A percentile compares a stretch with the other conserved stretches of the same genome.
Evolutionary conservation across 345 rosid species (phyloP).

Genomic region (Eutrema yunnanense): DNA sequence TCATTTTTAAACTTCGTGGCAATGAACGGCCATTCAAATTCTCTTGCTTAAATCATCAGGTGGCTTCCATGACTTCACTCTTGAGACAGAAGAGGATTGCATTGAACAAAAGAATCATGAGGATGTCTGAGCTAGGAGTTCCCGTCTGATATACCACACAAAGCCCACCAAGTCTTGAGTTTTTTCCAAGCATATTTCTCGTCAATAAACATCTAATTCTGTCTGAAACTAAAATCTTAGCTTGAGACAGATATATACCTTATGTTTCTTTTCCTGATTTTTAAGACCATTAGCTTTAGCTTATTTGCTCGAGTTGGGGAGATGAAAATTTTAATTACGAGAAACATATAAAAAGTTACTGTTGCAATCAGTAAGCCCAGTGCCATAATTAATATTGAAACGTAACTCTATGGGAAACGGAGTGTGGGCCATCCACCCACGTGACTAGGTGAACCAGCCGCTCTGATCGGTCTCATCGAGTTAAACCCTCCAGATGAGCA

Average conservation of each 20-base stretch:
- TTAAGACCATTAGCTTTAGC: not conserved
- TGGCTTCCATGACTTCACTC: constrained; percentile 71
- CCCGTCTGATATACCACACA: constrained; percentile 39
- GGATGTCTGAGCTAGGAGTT: constrained; percentile 79
- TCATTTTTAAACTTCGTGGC: not conserved
- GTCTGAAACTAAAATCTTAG: constrained; percentile 14
- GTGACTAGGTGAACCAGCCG: constrained; percentile 16
- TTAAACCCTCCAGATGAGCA: constrained; percentile 35
- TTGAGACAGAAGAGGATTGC: constrained; percentile 52
- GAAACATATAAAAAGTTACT: not conserved
- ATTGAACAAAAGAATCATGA: constrained; percentile 62
- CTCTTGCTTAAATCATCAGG: constrained; percentile 34
- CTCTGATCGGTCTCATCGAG: constrained; percentile 29
- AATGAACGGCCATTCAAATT: not conserved
- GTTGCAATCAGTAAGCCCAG: not conserved
- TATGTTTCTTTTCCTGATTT: not conserved
- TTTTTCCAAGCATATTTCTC: not conserved
- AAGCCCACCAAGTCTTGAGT: constrained; percentile 2
- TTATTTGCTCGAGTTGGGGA: not conserved
- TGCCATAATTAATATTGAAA: not conserved
- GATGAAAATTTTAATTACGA: not conserved
- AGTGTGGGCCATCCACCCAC: constrained; percentile 39
- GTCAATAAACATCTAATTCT: constrained; percentile 12
- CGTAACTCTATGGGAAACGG: constrained; percentile 35
- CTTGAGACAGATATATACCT: not conserved